Base-by-base conservation (phyloP, 345 rosid genomes). In the Arabidopsis suecica region DNA sequence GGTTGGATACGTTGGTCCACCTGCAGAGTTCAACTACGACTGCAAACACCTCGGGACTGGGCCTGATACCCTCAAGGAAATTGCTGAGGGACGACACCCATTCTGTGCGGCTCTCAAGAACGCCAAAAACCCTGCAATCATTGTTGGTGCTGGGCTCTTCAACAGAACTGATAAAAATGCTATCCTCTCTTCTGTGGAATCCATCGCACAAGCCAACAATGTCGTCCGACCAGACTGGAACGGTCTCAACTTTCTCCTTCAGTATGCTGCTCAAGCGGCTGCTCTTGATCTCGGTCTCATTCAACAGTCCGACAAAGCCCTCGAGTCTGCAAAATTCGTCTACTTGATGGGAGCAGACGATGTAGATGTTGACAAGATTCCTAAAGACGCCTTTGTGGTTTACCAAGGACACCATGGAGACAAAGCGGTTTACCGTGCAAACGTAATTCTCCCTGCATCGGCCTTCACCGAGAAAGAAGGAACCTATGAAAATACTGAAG, bases 401-500 rank as follows among this genome's bases (percentile, higher is more conserved):
- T 95, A 95, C 80, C 97, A 93, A 77, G 99, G 99, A 12, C 98
- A 95, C 84, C 99, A 95, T 53, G 98, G 99, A 9, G 99, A 95
- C 76, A 83, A 45, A 18, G 83, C 91, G 16, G 96, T 95, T 16
- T 88, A 95, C 69, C 88, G 96, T 28, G 98, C 99, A 76, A 93
- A 93, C 65, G 86, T 95, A 51, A 91, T 95, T 62, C 91, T 95
- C 67, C 99, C 98, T 28, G 89, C 98, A 14, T 61, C 97, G 1
- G 99, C 99, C 42, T 95, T 85, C 81, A 89, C 86, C 6, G 99
- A 95, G 86, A 95, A 95, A 82, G 98, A 89, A 76, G 98, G 98
- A 42, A 95, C 94, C 1, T 90, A 95, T 36, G 99, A 81, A 72
- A 95, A 93, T 81, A 95, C 99, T 1, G 99, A 95, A 83, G 99